Evolutionary conservation across 768 basidiomycete genomes (phyloP), one percentile per base, ranked within the genome.

Genomic region (Trametes elegans): DNA sequence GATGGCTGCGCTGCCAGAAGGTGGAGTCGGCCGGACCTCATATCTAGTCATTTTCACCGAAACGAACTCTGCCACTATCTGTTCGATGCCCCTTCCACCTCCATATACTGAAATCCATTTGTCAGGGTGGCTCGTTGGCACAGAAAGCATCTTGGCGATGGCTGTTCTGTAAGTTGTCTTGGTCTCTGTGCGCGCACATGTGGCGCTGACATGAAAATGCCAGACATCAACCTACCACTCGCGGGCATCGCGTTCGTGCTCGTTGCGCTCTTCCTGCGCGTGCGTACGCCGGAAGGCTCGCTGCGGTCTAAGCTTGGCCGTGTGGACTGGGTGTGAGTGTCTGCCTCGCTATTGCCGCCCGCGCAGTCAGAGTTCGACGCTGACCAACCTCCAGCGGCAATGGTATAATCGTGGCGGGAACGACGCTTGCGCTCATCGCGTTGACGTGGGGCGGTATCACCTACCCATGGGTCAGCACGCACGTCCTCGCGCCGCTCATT

Each of bases 201-300:
- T 18, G 13, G 13, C 24, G 26, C 42, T 32, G 28, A 44, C 10
- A 3, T 18, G 11, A 6, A 9, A 19, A 9, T 21, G 40, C 1
- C 42, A 74, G 73, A 71, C 59, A 51, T 75, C 14, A 75, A 74
- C 45, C 58, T 75, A 8, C 73, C 74, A 3, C 24, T 60, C n/a
- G 40, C 51, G 3, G 59, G 59, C 1, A 31, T 53, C 9, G 44
- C 59, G 2, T 60, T 60, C 29, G 8, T 39, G 2, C 55, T 60
- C 24, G 59, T 60, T 13, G 41, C 47, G 16, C 9, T 55, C 9
- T 60, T 60, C 53, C 40, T 61, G 10, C 36, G 49, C n/a, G 55
- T 61, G 16, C 58, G 61, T 5, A 65, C 63, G 0, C 74, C 74
- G 1, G 46, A 57, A 3, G 70, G 68, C 2, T 63, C 66, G 0